These are phyloP conservation scores for sunflower (Helianthus annuus) DNA, from an alignment of 129 eudicot species.

Conservation along the genomic window HanXRQr2.0-SUNRISE NC_035439.2:107007241-107007740, in stretches of 20 bases:
- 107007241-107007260: conserved; percentile 37
- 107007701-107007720: no score
- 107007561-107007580: conserved; percentile 53
- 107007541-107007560: conserved; percentile 45
- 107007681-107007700: conserved; percentile 36
- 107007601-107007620: conserved; percentile 64
- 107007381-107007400: conserved; percentile 53
- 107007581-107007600: conserved; percentile 55
- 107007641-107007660: conserved; percentile 57
- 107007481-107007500: background rate
- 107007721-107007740: no score
- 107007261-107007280: conserved; percentile 33
- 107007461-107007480: conserved; percentile 33
- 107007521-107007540: no score
- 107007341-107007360: conserved; percentile 63
- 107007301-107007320: conserved; percentile 35
- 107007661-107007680: conserved; percentile 58
- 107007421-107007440: conserved; percentile 54
- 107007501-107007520: no score
- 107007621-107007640: conserved; percentile 57
- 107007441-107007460: conserved; percentile 58
- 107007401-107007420: conserved; percentile 51
- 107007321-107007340: conserved; percentile 52
- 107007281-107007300: conserved; percentile 37
- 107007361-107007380: conserved; percentile 55